Conservation (phyloP, 2,329 filamentous ascomycete genomes). For the Cladophialophora exuberans region DNA sequence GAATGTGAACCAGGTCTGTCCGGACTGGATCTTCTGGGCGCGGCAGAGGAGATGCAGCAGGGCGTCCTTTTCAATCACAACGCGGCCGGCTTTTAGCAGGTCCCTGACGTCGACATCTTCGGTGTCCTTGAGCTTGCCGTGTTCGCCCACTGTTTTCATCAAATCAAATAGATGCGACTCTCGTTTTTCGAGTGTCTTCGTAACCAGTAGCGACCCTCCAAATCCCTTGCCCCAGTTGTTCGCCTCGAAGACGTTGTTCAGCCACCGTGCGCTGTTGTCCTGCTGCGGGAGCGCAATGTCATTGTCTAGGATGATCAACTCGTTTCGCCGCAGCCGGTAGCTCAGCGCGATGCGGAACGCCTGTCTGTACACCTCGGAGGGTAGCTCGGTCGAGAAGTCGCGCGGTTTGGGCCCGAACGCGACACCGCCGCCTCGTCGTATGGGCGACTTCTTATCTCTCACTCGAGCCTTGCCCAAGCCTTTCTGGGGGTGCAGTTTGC, state of each 20-base stretch:
- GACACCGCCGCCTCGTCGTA: conserved; percentile 83
- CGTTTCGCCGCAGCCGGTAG: conserved; percentile 84
- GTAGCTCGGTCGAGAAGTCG: conserved; percentile 84
- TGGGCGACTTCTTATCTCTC: conserved; percentile 79
- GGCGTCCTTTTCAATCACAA: conserved; percentile 84
- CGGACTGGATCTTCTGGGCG: not conserved
- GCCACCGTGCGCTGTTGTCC: conserved; percentile 56
- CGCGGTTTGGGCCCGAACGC: conserved; percentile 87
- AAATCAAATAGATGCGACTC: conserved; percentile 58
- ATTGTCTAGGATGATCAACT: conserved; percentile 83
- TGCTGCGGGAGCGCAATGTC: conserved; percentile 70
- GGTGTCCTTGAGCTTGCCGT: conserved; percentile 70
- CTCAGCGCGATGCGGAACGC: conserved; percentile 93
- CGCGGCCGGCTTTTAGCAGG: conserved; percentile 77
- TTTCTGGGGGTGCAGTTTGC: conserved; percentile 85
- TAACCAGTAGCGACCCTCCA: conserved; percentile 77
- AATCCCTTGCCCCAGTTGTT: conserved; percentile 70
- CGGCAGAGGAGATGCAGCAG: conserved; percentile 57
- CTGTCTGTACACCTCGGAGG: conserved; percentile 89
- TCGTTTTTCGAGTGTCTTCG: conserved; percentile 42
- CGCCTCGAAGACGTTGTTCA: conserved; percentile 68
- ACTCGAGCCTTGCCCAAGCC: conserved; percentile 78
- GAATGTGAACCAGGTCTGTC: conserved; percentile 3
- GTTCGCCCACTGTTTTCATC: conserved; percentile 64
- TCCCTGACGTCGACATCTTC: conserved; percentile 96